Base-by-base conservation (phyloP, 257 asterid genomes). In the Petrea volubilis region DNA sequence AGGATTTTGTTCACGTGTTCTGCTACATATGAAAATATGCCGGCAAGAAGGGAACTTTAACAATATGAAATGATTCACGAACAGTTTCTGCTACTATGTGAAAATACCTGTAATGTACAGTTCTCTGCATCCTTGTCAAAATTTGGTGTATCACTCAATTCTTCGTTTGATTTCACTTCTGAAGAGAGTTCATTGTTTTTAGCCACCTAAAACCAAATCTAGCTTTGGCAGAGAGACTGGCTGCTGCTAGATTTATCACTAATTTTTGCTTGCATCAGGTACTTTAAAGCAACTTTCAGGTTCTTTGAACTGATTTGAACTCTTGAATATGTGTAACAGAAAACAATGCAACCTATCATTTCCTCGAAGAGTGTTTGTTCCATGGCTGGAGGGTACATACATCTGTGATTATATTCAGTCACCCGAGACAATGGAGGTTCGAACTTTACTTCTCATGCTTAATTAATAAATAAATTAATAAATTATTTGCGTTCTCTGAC, bases 321-420 rank as follows among this genome's bases (percentile, higher is more conserved):
- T 72, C 67, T 44, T 69, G 68, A 47, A 62, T 47, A 36, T 72
- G 56, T 63, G 40, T 62, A 52, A 64, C 90, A 95, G 98, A 23
- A 87, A 90, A 81, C 75, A 49, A 28, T 79, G 85, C 81, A 81
- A 71, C 67, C 75, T 90, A 67, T 76, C 84, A 71, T 88, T 92
- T 80, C 96, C 99, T 38, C 90, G 93, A 72, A 82, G 98, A 80
- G 96, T 92, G 38, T 87, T 95, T 70, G 78, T 92, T 57, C 99
- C 97, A 17, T 95, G 99, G 97, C 81, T 92, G 74, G 93, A 82
- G 68, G 91, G 88, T 60, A 70, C 86, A 44, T 90, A 86, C 73
- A 86, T 95, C 56, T 95, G 97, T 71, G 99, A 95, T 81, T 92
- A 95, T 75, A 71, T 95, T 61, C 92, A 82, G 78, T 80, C 96